Evolutionary conservation across 495 filamentous ascomycete genomes (phyloP).

Genomic region (Extremus antarcticus): DNA sequence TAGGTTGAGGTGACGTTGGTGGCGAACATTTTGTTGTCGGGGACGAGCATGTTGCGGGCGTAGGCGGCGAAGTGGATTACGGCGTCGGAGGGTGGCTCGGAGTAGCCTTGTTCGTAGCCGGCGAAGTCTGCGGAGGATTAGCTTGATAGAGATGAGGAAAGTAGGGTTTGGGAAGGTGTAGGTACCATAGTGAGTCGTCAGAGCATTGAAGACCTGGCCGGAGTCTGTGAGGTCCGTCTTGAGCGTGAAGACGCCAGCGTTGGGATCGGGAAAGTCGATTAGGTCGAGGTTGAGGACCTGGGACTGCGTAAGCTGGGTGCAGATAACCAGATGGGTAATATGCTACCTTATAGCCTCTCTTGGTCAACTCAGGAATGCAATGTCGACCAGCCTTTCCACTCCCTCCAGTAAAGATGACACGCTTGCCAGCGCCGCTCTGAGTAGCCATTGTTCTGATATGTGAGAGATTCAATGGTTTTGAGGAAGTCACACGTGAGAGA

Average conservation of each 20-base stretch:
- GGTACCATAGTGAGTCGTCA: slow-evolving; percentile 49
- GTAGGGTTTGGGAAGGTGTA: too few species aligned
- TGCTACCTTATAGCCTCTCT: slow-evolving; percentile 37
- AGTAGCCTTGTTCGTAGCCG: slow-evolving; percentile 35
- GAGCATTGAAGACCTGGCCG: slow-evolving; percentile 49
- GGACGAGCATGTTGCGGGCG: slow-evolving; percentile 50
- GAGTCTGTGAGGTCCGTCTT: slow-evolving; percentile 47
- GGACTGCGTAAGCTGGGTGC: too few species aligned
- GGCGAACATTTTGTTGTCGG: slow-evolving; percentile 48
- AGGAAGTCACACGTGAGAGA: background rate
- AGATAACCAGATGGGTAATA: too few species aligned
- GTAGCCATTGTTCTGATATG: slow-evolving; percentile 15
- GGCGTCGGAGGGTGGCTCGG: slow-evolving; percentile 40
- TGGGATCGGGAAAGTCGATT: slow-evolving; percentile 30
- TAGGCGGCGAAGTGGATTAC: slow-evolving; percentile 54
- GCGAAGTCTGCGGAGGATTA: too few species aligned
- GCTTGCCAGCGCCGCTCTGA: slow-evolving; percentile 20
- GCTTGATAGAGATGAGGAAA: too few species aligned
- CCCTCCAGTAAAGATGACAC: slow-evolving; percentile 48
- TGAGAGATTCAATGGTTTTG: background rate
- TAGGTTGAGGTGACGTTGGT: slow-evolving; percentile 43
- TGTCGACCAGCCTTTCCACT: slow-evolving; percentile 50
- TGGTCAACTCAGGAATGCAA: slow-evolving; percentile 43
- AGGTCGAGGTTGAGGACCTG: slow-evolving; percentile 49
- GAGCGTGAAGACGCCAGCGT: slow-evolving; percentile 44